Evolutionary conservation across 768 basidiomycete genomes (phyloP), one percentile per base, ranked within the genome.

Genomic region (Lactarius tabidus): DNA sequence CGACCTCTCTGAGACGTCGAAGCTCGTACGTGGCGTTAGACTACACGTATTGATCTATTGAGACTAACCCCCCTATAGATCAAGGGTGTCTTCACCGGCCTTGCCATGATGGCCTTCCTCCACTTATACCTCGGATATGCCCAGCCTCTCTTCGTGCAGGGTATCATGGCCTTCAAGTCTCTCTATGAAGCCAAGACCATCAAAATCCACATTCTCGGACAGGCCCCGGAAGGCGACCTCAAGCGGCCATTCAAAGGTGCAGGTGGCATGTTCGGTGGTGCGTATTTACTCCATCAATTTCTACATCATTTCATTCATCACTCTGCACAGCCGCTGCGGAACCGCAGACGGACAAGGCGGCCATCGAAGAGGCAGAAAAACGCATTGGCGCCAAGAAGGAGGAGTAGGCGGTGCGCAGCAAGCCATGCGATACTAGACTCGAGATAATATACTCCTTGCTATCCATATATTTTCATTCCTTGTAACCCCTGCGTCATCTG

Each of bases 111-210:
- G 90, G 82, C 73, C 64, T 89, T 95, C 82, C 86, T 98, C 80
- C 96, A 99, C 79, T 67, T 90, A 59, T 98, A 98, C 84, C 80
- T 98, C 79, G 86, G 91, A 75, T 98, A 91, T 84, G 95, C 94
- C 8, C 95, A 96, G 74, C 96, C 96, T 8, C 85, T 98, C 69
- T 96, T 98, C 79, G 90, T 98, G 69, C 96, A 98, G 76, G 85
- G 85, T 15, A 83, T 99, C 70, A 97, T 96, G 93, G 92, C 91
- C n/a, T 63, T 97, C 72, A 98, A 99, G 81, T 84, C 82, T 52
- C 76, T 95, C 33, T 92, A 90, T 76, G 95, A 98, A 72, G 87
- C 90, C 63, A 93, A 93, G 74, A 84, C 84, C 20, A 83, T 95
- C 68, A 81, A 87, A 43, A 88, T 99, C 65, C 88, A 96, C 79